Conservation (phyloP, 768 basidiomycete genomes). For the Phanerochaete sordida region DNA sequence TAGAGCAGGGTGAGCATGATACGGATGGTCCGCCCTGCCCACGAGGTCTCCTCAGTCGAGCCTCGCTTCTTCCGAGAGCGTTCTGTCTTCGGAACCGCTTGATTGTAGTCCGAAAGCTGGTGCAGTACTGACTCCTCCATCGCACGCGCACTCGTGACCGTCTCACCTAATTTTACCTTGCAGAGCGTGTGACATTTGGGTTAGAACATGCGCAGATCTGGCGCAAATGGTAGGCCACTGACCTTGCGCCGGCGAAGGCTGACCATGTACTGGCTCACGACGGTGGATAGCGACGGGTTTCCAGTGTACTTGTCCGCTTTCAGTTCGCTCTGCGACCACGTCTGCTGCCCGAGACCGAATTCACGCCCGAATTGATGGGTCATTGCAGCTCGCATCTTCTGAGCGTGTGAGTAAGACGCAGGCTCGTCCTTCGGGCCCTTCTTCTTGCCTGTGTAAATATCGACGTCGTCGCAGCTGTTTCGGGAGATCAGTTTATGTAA, state of each 20-base stretch:
- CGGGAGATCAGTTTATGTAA: background rate
- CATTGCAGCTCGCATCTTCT: slow-evolving; percentile 23
- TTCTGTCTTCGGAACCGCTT: background rate
- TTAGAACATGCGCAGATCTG: no score
- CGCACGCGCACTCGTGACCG: slow-evolving; percentile 22
- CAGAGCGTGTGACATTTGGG: background rate
- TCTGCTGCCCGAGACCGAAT: slow-evolving; percentile 7
- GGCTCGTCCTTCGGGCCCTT: background rate
- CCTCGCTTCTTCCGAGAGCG: background rate
- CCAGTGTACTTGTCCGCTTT: slow-evolving; percentile 9
- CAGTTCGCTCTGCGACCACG: slow-evolving; percentile 13
- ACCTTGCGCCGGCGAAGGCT: slow-evolving; percentile 22
- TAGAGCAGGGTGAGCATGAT: slow-evolving; percentile 21
- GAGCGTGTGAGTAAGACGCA: slow-evolving; percentile 3
- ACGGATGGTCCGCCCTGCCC: slow-evolving; percentile 18
- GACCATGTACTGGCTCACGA: slow-evolving; percentile 23
- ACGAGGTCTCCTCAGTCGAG: background rate
- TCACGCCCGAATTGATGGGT: slow-evolving; percentile 19
- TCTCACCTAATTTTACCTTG: slow-evolving; percentile 17
- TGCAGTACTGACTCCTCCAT: slow-evolving; percentile 19
- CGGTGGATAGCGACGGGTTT: slow-evolving; percentile 21
- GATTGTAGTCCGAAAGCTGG: slow-evolving; percentile 16
- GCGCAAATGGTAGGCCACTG: background rate
- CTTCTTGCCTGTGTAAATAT: slow-evolving; percentile 12
- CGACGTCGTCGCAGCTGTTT: slow-evolving; percentile 14